Base-by-base conservation (phyloP, 2,329 filamentous ascomycete species). In the Aureobasidium sp. region DNA sequence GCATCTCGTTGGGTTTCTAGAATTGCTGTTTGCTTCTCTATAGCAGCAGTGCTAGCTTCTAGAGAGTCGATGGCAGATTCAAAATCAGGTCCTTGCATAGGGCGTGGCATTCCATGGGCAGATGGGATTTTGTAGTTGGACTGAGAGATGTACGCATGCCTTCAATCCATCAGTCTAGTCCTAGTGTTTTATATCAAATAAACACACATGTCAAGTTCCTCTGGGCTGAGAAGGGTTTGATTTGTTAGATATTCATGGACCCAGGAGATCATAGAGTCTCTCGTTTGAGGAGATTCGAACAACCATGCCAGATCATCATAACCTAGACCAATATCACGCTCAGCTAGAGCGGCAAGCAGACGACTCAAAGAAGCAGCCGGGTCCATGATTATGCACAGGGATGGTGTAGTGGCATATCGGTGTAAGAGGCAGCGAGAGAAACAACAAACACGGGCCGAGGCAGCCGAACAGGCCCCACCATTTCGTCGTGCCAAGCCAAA, bases 1-100 rank as follows among this genome's bases (percentile, higher is more conserved):
- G 85, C 85, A 66, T 83, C 80, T 63, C 84, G 82, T 70, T 90
- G 87, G 55, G 81, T 77, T 61, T 80, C 79, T n/a, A 90, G 70
- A 0, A 80, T 77, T 68, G 85, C 82, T 32, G 81, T 85, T 68
- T 90, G 87, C 71, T 82, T 81, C 64, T 82, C 78, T 32, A 90
- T 87, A 21, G 80, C 81, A n/a, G 79, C 79, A 0, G 87, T 89
- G 1, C 87, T 88, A 42, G 77, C 77, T 63, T 82, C 79, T n/a
- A 91, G 76, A 59, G 87, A 82, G 3, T 81, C 78, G 55, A 88
- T 84, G 16, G 87, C 87, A 44, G 76, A 72, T 59, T 78, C 77
- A 61, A 90, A 76, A 57, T 89, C 85, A 30, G 81, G 75, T 62
- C 89, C 85, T 14, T 77, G 74, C 49, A 88, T 72, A 5, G 81